phyloP scores from a whole-genome alignment of 2,329 filamentous ascomycete species.

The Tolypocladium pustulatum region DNA sequence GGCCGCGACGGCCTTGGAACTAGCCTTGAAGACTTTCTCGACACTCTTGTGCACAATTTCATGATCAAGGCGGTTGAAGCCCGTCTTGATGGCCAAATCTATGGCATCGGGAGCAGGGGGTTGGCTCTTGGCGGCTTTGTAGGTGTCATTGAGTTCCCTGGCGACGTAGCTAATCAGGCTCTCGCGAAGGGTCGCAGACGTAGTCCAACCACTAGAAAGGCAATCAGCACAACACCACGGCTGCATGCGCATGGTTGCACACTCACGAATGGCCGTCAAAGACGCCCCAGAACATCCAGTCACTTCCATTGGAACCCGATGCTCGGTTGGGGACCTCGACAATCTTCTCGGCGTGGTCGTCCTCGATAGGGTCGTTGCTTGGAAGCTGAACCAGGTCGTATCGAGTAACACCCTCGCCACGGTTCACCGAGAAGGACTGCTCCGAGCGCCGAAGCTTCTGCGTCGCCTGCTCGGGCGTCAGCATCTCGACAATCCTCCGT shows the following conservation, averaged over 20 bases:
- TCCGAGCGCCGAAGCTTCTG: constrained; percentile 81
- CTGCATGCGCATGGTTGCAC: neutral
- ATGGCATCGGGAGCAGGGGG: constrained; percentile 69
- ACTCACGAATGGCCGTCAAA: constrained; percentile 92
- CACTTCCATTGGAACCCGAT: constrained; percentile 31
- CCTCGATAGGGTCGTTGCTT: constrained; percentile 95
- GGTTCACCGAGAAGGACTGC: constrained; percentile 81
- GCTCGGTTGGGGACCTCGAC: constrained; percentile 68
- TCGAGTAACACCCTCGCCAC: constrained; percentile 82
- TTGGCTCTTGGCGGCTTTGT: constrained; percentile 58
- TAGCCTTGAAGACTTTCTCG: constrained; percentile 78
- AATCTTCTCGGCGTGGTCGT: constrained; percentile 97
- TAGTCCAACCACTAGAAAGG: constrained; percentile 75
- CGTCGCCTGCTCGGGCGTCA: constrained; percentile 88
- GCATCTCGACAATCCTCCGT: constrained; percentile 84
- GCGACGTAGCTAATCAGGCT: constrained; percentile 87
- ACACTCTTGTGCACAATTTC: constrained; percentile 94
- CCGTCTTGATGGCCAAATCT: constrained; percentile 83
- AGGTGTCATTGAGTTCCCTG: constrained; percentile 83
- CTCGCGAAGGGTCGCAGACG: constrained; percentile 89
- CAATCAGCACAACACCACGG: constrained; percentile 2
- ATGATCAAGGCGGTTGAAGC: constrained; percentile 79
- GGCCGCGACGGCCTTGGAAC: constrained; percentile 82
- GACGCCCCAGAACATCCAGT: constrained; percentile 99
- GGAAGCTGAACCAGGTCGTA: constrained; percentile 93